These are phyloP conservation scores for Mycena polygramma DNA, from an alignment of 768 basidiomycete species.

Conservation along the genomic window DNA sequence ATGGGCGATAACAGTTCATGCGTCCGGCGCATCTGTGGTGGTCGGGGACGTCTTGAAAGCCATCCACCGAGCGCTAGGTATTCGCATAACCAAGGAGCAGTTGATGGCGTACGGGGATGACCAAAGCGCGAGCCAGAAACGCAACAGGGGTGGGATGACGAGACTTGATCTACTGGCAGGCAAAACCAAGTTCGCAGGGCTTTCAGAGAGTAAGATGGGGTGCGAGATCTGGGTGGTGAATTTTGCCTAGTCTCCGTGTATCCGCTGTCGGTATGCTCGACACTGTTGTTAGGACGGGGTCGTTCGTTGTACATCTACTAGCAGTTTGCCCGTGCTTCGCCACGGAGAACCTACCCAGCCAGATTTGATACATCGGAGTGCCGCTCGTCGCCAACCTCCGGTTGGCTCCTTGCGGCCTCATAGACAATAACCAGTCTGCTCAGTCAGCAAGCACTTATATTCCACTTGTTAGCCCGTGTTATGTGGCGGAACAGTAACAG, in stretches of 20 bases:
- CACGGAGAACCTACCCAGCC: no score
- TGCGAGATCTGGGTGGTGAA: constrained; percentile 26
- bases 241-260: not conserved
- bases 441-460: no score
- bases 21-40: constrained; percentile 8
- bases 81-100: constrained; percentile 13
- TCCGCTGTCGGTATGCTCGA: not conserved
- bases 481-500: no score
- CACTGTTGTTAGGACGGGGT: not conserved
- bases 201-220: constrained; percentile 12
- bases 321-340: no score
- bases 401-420: no score
- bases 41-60: constrained; percentile 14
- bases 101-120: constrained; percentile 2
- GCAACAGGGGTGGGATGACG: not conserved
- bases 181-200: constrained; percentile 21
- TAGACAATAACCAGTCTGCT: no score
- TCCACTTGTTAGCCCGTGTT: no score
- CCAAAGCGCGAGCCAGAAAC: not conserved
- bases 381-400: no score
- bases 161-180: constrained; percentile 22
- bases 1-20: constrained; percentile 33
- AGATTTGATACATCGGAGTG: no score
- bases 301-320: not conserved
- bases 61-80: not conserved